Evolutionary conservation across 768 basidiomycete species (phyloP), one percentile per base, ranked within the genome.

Genomic region (Pholiota molesta): DNA sequence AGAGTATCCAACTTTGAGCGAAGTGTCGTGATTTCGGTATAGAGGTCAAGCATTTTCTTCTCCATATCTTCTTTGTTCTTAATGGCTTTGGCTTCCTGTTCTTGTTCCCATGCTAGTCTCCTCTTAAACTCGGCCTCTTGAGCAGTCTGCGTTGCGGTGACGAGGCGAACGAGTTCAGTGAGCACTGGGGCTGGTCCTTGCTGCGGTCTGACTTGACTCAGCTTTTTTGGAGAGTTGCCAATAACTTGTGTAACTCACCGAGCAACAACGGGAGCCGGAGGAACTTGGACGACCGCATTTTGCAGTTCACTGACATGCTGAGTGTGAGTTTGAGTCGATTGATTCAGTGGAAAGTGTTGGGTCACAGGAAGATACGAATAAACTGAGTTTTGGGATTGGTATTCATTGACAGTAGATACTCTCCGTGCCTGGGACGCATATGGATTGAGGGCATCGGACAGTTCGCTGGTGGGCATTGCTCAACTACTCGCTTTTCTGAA

Each of bases 391-490:
- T 29, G 62, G 13, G 8, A 26, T 6, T 56, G 54, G 13, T 64
- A 62, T 8, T 64, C 61, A 59, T 56, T 59, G 13, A 28, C 10
- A 14, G 26, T 39, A 16, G 60, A 13, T 44, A 79, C 72, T 19
- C 73, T 65, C 63, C 82, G 75, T 17, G 76, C 68, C 56, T 83
- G 83, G 37, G 78, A 79, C 60, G 83, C 79, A 69, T 86, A 78
- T 11, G 90, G 90, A 72, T 92, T 92, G 68, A 92, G 86, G 5
- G 91, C 91, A 70, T 92, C 86, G 9, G 87, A 88, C 60, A 92
- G 85, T 73, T 92, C 89, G 77, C 89, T 92, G 65, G 66, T 66
- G 13, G 60, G 42, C 52, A 53, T 54, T 13, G 23, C 21, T 54
- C 52, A 54, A 60, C 35, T 4, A 16, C 3, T 31, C 11, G 35